phyloP scores from a whole-genome alignment of 495 filamentous ascomycete species.

The Tirmania nivea region DNA sequence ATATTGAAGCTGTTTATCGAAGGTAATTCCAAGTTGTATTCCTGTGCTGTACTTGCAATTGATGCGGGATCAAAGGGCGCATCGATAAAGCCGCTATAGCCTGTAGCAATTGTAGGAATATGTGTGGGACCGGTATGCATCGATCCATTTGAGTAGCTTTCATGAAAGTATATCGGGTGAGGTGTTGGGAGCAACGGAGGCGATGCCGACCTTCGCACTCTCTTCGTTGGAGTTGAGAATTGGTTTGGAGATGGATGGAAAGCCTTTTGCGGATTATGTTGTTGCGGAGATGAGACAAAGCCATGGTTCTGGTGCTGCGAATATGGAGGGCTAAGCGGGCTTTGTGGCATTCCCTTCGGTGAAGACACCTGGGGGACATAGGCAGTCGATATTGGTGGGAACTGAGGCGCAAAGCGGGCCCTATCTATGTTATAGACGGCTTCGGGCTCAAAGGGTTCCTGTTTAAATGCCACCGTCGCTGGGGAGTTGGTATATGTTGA shows the following conservation, averaged over 20 bases:
- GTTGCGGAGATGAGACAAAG: conserved; percentile 6
- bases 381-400: not conserved
- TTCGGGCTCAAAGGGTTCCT: not conserved
- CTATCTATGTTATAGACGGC: not conserved
- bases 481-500: conserved; percentile 11
- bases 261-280: conserved; percentile 10
- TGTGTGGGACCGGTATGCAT: conserved; percentile 2
- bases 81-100: conserved; percentile 13
- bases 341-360: not conserved
- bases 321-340: not conserved
- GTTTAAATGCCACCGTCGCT: conserved; percentile 4
- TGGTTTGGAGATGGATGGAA: conserved; percentile 16
- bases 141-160: not conserved
- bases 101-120: conserved; percentile 13
- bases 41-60: not conserved
- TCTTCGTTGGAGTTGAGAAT: conserved; percentile 14
- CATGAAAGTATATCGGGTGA: not conserved
- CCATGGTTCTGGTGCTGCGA: not conserved
- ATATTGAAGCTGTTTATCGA: not conserved
- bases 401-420: not conserved
- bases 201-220: conserved; percentile 16
- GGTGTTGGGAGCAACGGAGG: conserved; percentile 1
- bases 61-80: conserved; percentile 1
- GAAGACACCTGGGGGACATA: not conserved
- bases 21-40: not conserved